These are phyloP conservation scores for Ustilago bromivora DNA, from an alignment of 1,284 basidiomycete species.

Conservation along the genomic window DNA sequence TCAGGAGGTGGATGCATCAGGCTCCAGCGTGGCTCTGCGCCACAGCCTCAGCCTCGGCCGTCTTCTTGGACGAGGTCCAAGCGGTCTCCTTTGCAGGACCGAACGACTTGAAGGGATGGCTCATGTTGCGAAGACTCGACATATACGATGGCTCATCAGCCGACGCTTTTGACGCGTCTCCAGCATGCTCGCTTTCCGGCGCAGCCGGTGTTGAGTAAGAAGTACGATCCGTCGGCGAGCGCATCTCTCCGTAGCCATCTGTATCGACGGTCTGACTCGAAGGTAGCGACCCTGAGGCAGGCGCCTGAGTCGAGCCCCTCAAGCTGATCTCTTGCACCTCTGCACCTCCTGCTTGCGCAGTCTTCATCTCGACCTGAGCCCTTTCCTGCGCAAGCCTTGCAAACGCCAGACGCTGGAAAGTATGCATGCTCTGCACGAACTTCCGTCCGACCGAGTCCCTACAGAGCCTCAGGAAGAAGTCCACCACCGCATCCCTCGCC, in stretches of 20 bases:
- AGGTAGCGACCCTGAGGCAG: slow-evolving; percentile 1
- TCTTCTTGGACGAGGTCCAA: neutral
- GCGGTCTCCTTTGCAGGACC: slow-evolving; percentile 24
- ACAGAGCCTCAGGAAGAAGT: slow-evolving; percentile 67
- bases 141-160: slow-evolving; percentile 17
- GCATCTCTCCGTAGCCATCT: slow-evolving; percentile 1
- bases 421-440: slow-evolving; percentile 85
- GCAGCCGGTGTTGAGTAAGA: slow-evolving; percentile 1
- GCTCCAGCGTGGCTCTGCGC: neutral
- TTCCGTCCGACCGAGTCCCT: slow-evolving; percentile 77
- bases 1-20: neutral
- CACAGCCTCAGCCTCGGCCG: neutral
- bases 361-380: slow-evolving; percentile 30
- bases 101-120: slow-evolving; percentile 23
- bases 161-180: slow-evolving; percentile 2
- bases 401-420: slow-evolving; percentile 86
- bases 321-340: slow-evolving; percentile 29
- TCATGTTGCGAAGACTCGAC: slow-evolving; percentile 15
- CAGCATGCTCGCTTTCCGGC: slow-evolving; percentile 4
- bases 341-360: neutral
- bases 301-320: slow-evolving; percentile 8
- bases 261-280: slow-evolving; percentile 3
- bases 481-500: slow-evolving; percentile 82
- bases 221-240: slow-evolving; percentile 5
- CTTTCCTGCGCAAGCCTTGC: slow-evolving; percentile 63